Base-by-base conservation (phyloP, 352 stramenopile species). In the Globisporangium yorkense region DNA sequence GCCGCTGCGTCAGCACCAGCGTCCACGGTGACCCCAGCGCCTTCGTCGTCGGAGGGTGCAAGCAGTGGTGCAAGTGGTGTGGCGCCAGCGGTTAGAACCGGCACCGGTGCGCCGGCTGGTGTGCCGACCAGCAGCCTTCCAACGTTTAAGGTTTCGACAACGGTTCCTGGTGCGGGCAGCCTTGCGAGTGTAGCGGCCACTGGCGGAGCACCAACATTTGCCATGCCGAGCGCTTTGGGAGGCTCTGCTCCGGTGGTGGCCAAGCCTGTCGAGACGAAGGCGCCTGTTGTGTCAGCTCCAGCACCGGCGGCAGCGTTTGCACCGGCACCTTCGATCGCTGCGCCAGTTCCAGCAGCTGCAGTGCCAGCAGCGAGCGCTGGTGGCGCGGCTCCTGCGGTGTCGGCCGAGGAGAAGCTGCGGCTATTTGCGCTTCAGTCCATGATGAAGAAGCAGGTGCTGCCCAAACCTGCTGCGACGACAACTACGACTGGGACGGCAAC, bases 401-500 rank as follows among this genome's bases (percentile, higher is more conserved):
- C 77, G 2, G 69, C 72, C 2, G 80, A 90, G 54, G 77, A 88
- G 49, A 81, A 85, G 54, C 53, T 90, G 53, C 77, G 80, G 7
- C 53, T 79, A 44, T 86, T 85, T 59, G 77, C 76, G 12, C 62
- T 88, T 24, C 77, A 82, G 54, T 88, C 80, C 0, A 79, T 90
- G 60, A 87, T 90, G 60, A 87, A 85, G 63, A 87, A 87, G 57
- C 74, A 85, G 54, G 66, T 82, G 65, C 51, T 35, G 61, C 41
- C 41, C 2, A 12, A 24, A 41, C 24, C 48, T 37, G 20, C 46
- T 18, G 21, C 46, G 18, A 10, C 16, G 18, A 49, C 24, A 27
- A 27, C 24, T 27, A 27, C 24, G 24, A 27, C 24, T 27, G 24
- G 24, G 24, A 27, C 24, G 24, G 24, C 24, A 27, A 27, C 24